Percentiles rank a stretch among this genome's conserved stretches.
Conservation (phyloP, 2,329 filamentous ascomycete species). For the Colletotrichum karsti region DNA sequence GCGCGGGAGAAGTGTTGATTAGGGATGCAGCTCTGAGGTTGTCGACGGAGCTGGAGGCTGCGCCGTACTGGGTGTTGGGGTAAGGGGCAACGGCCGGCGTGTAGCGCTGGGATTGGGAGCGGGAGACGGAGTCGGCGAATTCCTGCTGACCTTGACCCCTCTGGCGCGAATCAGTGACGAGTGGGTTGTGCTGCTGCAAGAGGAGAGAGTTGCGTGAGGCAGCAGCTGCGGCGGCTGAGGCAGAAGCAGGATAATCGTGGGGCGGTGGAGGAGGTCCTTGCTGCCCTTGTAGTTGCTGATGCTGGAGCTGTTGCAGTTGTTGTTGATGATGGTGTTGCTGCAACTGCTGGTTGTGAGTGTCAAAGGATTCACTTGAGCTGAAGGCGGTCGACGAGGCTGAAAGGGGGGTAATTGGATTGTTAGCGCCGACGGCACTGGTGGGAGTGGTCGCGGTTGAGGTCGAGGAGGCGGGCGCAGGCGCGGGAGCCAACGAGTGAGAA, state of each 20-base stretch:
- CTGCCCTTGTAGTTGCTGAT: constrained; percentile 39
- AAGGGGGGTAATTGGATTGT: constrained; percentile 43
- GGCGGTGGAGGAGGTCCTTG: constrained; percentile 36
- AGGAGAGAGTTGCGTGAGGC: constrained; percentile 40
- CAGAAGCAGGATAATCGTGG: constrained; percentile 39
- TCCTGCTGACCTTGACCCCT: constrained; percentile 46
- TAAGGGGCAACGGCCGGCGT: constrained; percentile 41
- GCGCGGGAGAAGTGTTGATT: constrained; percentile 26
- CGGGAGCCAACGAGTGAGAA: constrained; percentile 21
- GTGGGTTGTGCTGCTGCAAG: constrained; percentile 27
- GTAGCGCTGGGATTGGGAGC: constrained; percentile 62
- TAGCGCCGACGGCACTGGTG: constrained; percentile 35
- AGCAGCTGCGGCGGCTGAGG: constrained; percentile 38
- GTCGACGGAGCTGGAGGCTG: constrained; percentile 50
- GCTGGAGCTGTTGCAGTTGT: constrained; percentile 40
- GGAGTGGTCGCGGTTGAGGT: constrained; percentile 27
- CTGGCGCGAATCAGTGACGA: constrained; percentile 43
- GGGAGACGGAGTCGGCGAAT: constrained; percentile 56
- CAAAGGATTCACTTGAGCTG: constrained; percentile 59
- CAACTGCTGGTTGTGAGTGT: constrained; percentile 34
- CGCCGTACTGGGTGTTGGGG: constrained; percentile 43
- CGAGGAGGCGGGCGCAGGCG: constrained; percentile 29
- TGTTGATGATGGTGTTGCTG: constrained; percentile 38
- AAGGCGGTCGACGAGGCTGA: constrained; percentile 57
- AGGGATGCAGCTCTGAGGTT: constrained; percentile 44